Conservation (phyloP, 805 yeast genomes). For the Myxozyma melibiosi region DNA sequence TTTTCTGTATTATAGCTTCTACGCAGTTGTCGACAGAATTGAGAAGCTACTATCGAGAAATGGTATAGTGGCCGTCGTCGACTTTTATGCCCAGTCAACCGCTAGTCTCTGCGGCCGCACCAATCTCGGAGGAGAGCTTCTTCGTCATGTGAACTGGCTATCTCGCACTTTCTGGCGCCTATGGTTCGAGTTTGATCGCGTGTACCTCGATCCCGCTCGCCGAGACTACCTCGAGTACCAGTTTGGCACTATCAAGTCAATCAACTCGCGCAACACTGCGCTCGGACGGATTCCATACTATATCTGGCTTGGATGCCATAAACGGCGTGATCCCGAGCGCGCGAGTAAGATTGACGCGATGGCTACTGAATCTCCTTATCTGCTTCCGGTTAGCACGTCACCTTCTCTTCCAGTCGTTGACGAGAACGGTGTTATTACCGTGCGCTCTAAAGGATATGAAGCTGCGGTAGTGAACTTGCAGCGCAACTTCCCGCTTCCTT, state of each 20-base stretch:
- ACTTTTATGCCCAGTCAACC: constrained; percentile 74
- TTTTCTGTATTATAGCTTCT: constrained; percentile 40
- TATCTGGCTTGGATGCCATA: constrained; percentile 78
- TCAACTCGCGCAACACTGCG: constrained; percentile 63
- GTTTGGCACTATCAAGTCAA: constrained; percentile 77
- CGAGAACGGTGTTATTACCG: constrained; percentile 8
- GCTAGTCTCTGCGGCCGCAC: constrained; percentile 68
- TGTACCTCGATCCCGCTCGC: constrained; percentile 75
- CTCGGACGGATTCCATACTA: constrained; percentile 81
- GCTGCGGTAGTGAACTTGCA: constrained; percentile 66
- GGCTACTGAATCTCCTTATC: constrained; percentile 84
- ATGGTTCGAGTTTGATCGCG: constrained; percentile 86
- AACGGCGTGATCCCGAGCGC: constrained; percentile 53
- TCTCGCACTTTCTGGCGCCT: constrained; percentile 80
- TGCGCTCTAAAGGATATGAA: constrained; percentile 65
- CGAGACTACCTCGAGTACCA: constrained; percentile 80
- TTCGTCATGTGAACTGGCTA: constrained; percentile 76
- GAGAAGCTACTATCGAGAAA: constrained; percentile 52
- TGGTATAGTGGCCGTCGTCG: constrained; percentile 72
- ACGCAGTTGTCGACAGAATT: constrained; percentile 75
- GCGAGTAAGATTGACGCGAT: constrained; percentile 62
- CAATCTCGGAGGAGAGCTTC: constrained; percentile 73
- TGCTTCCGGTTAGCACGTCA: constrained; percentile 35
- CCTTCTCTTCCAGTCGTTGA: constrained; percentile 24
- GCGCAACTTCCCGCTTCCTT: constrained; percentile 75